Evolutionary conservation across 2,329 filamentous ascomycete species (phyloP), one percentile per base, ranked within the genome.

Genomic region (Phyllosticta capitalensis): DNA sequence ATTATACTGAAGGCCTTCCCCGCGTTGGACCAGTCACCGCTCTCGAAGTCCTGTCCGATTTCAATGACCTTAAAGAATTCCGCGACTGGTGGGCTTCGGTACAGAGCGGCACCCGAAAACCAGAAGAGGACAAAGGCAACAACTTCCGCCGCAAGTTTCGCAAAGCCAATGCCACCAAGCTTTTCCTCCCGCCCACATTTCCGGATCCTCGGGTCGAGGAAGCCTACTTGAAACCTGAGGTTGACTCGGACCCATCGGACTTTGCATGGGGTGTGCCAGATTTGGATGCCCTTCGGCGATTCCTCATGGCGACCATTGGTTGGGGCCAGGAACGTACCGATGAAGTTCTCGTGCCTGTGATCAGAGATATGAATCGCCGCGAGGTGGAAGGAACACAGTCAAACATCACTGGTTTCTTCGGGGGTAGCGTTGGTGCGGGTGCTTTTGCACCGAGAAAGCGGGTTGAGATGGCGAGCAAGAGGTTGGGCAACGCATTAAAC

Each of bases 221-320:
- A 9, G 94, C 95, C 1, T 99, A 99, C 70, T 76, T 92, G 0
- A 74, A 88, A 3, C 94, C 94, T 0, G 89, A 95, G 64, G 92
- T 97, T 10, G 94, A 99, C 71, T 78, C 75, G 56, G 87, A 85
- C 64, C 80, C 87, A 0, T 87, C 94, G 65, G 76, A 79, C 0
- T 99, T 99, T 69, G 89, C 94, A 71, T 99, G 95, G 94, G 94
- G 94, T 28, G 89, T 96, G 0, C 94, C 94, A 0, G 92, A 99
- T 69, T 80, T 99, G 0, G 89, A 94, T 62, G 89, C 90, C 0
- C 76, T 99, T 63, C 79, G 95, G 6, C 79, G 81, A 24, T 99
- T 94, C 67, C 78, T 99, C 45, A 96, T 95, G 88, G 78, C 83
- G 1, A 96, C 92, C 1, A 90, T 99, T 65, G 94, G 94, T 0